Evolutionary conservation across 176 grass and related monocot genomes (phyloP).

Genomic region (Zizania latifolia): DNA sequence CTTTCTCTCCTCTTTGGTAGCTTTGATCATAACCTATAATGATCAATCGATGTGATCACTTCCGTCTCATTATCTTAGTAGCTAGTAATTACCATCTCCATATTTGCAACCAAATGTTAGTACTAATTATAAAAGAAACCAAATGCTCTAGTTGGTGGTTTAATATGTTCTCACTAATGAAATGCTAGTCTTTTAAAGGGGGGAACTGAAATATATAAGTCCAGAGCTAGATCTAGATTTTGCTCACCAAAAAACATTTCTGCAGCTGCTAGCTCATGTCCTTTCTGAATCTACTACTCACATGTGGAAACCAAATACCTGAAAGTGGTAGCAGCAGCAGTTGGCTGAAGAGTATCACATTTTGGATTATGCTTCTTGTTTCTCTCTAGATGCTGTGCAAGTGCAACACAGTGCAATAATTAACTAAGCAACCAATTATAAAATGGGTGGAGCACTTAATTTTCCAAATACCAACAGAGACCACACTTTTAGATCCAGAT

Average conservation of each 20-base stretch:
- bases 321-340: neutral
- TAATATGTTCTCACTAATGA: neutral
- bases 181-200: neutral
- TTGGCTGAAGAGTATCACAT: neutral
- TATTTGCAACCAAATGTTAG: neutral
- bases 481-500: slow-evolving; percentile 9
- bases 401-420: neutral
- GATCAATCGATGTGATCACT: neutral
- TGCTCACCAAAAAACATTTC: neutral
- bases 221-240: no score
- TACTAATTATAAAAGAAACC: neutral
- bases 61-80: neutral
- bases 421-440: neutral
- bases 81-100: neutral
- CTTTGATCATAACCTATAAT: slow-evolving; percentile 7
- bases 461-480: slow-evolving; percentile 25
- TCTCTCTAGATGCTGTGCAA: slow-evolving; percentile 12
- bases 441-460: neutral
- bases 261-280: neutral
- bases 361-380: neutral
- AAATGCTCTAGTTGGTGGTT: neutral
- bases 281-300: neutral
- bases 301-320: neutral
- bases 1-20: neutral
- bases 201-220: no score